Evolutionary conservation across 305 asterid species (phyloP), one percentile per base, ranked within the genome.

Genomic region (Ilex paraguariensis): DNA sequence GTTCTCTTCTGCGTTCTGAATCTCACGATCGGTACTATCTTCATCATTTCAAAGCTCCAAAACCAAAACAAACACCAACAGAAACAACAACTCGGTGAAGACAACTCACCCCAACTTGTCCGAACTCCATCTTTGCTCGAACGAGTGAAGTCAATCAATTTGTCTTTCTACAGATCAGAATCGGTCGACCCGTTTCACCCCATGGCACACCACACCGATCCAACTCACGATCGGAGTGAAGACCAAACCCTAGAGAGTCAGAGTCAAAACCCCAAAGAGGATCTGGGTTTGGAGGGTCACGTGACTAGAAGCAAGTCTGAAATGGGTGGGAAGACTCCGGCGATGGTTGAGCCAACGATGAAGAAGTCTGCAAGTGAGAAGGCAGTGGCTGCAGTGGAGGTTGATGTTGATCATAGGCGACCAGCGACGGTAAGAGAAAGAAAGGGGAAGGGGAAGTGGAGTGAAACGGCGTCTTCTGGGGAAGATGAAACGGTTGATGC

Each of bases 1-100:
- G 50, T 72, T 14, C 82, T 83, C 40, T 87, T 87, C 81, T 87
- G 94, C 76, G 7, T 81, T 30, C 61, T 87, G 8, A 87, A 85
- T 77, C 75, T 87, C 13, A 58, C 73, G 71, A 80, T 85, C 59
- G 84, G 63, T 66, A 65, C 79, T 59, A 78, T 87, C 21, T 81
- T 78, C 71, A 13, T 85, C 40, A 61, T 66, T 54, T 82, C 87
- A 2, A 63, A 21, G 57, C 69, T 73, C 42, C 76, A 74, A 46
- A 53, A 79, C 30, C 66, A 44, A 17, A 61, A 28, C 10, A 52
- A 56, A 4, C 63, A 51, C 10, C 69, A n/a, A 1, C 61, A 55
- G 3, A 60, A 52, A 13, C 67, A 14, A 1, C 61, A 68, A 21
- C 13, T 11, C 63, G 46, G 45, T 45, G 70, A 65, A 14, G 59